Base-by-base conservation (phyloP, 2,329 filamentous ascomycete genomes). In the Xylaria sp. region DNA sequence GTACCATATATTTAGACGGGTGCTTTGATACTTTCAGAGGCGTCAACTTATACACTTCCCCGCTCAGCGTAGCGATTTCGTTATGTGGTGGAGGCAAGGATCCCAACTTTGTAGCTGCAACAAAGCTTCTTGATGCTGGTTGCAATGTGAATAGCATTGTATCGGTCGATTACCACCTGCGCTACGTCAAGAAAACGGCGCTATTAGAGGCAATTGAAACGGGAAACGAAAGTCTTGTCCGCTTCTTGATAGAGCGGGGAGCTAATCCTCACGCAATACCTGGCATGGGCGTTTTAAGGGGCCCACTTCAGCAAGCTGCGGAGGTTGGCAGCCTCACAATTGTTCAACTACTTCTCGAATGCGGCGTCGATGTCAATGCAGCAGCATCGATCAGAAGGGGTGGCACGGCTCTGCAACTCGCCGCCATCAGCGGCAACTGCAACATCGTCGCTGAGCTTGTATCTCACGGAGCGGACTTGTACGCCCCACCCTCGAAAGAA, bases 391-490 rank as follows among this genome's bases (percentile, higher is more conserved):
- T 9, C 7, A 21, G 26, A 1, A 20, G 19, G 9, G 52, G 52
- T 7, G 52, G 48, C 3, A 55, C 52, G 6, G 52, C 52, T 11
- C 44, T 55, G 5, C 52, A 55, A 18, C 45, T 51, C 26, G 52
- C 52, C 24, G 48, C 52, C 17, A 44, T 51, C 22, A 44, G 26
- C 16, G 51, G 51, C 21, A 54, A 54, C 26, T 49, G 46, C 42
- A 54, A 46, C 20, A 37, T 54, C 2, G 42, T 20, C 11, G 48
- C 48, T 4, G 48, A 50, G 6, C 44, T 55, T 9, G 16, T 55
- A 2, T 29, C 24, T 7, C 24, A 17, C 1, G 44, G 48, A 5
- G 52, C 52, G 21, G 39, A 3, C 11, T 29, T 54, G 26, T 18
- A 39, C 8, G 24, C 42, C 13, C 34, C 40, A 8, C 51, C 50